phyloP scores from a whole-genome alignment of 306 rosid genomes.

The Begonia fuchsioides region DNA sequence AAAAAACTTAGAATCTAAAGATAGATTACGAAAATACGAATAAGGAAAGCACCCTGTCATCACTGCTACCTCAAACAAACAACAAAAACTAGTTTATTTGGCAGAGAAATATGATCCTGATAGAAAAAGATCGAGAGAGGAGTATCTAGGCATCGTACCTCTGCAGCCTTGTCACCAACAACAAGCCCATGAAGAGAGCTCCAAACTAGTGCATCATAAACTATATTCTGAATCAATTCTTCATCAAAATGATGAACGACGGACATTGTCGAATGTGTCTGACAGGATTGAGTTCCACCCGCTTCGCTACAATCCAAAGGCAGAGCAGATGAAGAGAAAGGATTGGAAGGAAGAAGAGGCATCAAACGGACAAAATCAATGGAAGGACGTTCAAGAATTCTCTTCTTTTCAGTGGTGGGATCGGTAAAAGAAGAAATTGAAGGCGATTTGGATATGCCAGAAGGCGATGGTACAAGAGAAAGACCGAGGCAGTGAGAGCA shows the following conservation, averaged over 20 bases:
- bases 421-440: slow-evolving; percentile 2
- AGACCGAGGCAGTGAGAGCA: slow-evolving; percentile 5
- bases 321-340: slow-evolving; percentile 11
- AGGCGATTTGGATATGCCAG: slow-evolving; percentile 7
- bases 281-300: slow-evolving; percentile 21
- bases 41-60: neutral
- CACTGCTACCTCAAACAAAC: neutral
- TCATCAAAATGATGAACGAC: slow-evolving; percentile 40
- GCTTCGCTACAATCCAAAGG: slow-evolving; percentile 26
- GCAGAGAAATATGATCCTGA: neutral
- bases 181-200: slow-evolving; percentile 78
- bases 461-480: neutral
- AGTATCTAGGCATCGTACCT: slow-evolving; percentile 23
- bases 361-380: slow-evolving; percentile 15
- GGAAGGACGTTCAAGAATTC: slow-evolving; percentile 7
- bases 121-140: neutral
- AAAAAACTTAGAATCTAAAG: no score
- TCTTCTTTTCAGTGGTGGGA: slow-evolving; percentile 2
- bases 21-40: neutral
- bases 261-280: slow-evolving; percentile 4
- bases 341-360: slow-evolving; percentile 12
- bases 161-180: slow-evolving; percentile 49
- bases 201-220: slow-evolving; percentile 83
- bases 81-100: no score
- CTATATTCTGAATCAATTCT: slow-evolving; percentile 31